A percentile compares a stretch with the other conserved stretches of the same genome.
Evolutionary conservation across 2,329 filamentous ascomycete genomes (phyloP).

Genomic region (Ascochyta fabae): DNA sequence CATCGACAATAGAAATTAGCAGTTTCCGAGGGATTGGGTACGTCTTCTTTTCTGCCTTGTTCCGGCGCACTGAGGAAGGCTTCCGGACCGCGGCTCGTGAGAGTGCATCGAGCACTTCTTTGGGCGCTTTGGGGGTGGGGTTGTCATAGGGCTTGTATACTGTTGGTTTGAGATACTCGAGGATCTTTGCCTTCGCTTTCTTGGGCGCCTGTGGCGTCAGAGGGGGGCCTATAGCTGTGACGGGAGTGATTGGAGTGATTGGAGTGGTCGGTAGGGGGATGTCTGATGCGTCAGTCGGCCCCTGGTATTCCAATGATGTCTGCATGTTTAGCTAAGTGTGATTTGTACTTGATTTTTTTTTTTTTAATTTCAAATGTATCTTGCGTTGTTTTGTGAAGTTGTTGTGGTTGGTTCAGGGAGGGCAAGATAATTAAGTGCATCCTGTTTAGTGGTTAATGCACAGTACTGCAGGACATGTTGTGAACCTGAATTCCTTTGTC

Average conservation of each 20-base stretch:
- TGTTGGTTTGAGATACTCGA: background rate
- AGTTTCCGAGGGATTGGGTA: background rate
- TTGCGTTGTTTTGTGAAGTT: background rate
- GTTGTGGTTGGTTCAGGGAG: background rate
- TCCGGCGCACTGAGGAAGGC: background rate
- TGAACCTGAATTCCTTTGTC: background rate
- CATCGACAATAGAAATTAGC: constrained; percentile 1
- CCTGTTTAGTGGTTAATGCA: background rate
- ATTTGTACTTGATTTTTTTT: background rate
- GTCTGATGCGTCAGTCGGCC: background rate
- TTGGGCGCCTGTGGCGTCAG: background rate
- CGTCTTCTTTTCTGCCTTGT: background rate
- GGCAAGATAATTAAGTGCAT: background rate
- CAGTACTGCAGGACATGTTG: background rate
- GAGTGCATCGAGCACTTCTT: constrained; percentile 1
- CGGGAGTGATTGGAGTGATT: background rate
- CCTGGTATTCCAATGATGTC: background rate
- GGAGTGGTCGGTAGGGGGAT: background rate
- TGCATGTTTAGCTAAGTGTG: background rate
- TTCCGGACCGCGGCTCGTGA: background rate
- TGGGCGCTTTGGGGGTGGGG: background rate
- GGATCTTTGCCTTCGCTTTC: background rate
- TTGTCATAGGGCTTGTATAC: background rate
- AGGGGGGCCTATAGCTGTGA: background rate
- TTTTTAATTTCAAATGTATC: background rate